These are phyloP conservation scores for Trematosphaeria pertusa DNA, from an alignment of 2,329 filamentous ascomycete species.

Conservation along the genomic window DNA sequence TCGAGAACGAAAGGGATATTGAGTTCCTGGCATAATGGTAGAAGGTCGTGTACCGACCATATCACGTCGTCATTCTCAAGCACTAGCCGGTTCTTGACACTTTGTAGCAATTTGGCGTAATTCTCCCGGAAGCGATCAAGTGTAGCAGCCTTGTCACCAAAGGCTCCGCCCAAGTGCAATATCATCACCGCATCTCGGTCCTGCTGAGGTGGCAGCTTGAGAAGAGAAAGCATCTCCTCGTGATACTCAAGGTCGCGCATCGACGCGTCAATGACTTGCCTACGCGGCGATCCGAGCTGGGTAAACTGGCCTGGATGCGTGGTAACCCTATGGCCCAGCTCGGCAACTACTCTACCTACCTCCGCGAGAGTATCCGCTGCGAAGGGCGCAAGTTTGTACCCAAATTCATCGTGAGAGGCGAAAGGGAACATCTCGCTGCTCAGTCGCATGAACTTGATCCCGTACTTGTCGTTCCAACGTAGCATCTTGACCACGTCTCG, in stretches of 20 bases:
- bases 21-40: constrained; percentile 91
- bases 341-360: constrained; percentile 76
- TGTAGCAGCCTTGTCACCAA: constrained; percentile 83
- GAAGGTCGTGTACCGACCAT: constrained; percentile 89
- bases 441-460: constrained; percentile 89
- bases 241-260: constrained; percentile 88
- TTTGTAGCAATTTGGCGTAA: constrained; percentile 70
- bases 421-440: constrained; percentile 98
- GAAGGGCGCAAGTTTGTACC: constrained; percentile 84
- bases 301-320: constrained; percentile 92
- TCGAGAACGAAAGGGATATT: constrained; percentile 92
- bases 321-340: constrained; percentile 83
- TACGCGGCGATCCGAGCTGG: constrained; percentile 83
- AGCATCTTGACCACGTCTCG: constrained; percentile 85
- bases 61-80: constrained; percentile 94
- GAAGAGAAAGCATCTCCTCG: constrained; percentile 78
- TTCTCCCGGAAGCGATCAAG: constrained; percentile 79
- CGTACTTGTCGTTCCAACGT: constrained; percentile 89
- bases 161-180: constrained; percentile 88
- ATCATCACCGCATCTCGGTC: constrained; percentile 93
- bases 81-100: constrained; percentile 81
- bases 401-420: constrained; percentile 85
- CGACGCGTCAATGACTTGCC: constrained; percentile 76
- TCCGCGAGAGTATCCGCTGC: constrained; percentile 79
- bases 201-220: constrained; percentile 78